Evolutionary conservation across 768 basidiomycete genomes (phyloP).

Genomic region (Panus rudis): DNA sequence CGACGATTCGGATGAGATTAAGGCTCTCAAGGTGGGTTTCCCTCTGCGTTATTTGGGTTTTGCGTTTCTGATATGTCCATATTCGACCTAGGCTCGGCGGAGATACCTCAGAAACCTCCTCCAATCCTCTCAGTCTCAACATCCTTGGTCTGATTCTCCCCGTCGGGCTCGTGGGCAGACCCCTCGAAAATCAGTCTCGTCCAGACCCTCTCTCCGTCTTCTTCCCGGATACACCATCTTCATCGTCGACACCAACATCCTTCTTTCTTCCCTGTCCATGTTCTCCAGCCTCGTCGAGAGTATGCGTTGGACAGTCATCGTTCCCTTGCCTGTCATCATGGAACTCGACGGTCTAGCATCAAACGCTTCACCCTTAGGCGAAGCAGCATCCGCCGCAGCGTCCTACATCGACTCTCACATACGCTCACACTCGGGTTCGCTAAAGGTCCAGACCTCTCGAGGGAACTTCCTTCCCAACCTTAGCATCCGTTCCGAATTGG

Average conservation of each 20-base stretch:
- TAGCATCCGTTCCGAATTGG: constrained; percentile 74
- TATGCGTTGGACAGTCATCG: constrained; percentile 76
- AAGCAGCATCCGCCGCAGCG: constrained; percentile 68
- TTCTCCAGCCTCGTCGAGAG: constrained; percentile 74
- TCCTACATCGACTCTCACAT: constrained; percentile 70
- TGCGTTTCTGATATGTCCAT: constrained; percentile 9
- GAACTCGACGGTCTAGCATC: constrained; percentile 88
- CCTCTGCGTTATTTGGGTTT: constrained; percentile 3
- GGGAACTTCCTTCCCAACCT: constrained; percentile 90
- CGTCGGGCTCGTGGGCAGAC: constrained; percentile 24
- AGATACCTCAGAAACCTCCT: constrained; percentile 69
- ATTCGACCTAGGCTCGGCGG: constrained; percentile 52
- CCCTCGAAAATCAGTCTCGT: constrained; percentile 21
- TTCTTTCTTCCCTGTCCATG: constrained; percentile 74
- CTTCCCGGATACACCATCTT: constrained; percentile 85
- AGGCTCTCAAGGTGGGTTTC: constrained; percentile 64
- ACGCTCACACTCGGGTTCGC: constrained; percentile 62
- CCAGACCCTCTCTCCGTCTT: constrained; percentile 43
- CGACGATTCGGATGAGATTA: constrained; percentile 65
- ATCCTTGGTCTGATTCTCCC: constrained; percentile 18
- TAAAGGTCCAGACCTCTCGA: constrained; percentile 93
- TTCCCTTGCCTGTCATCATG: constrained; percentile 93
- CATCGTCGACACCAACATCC: constrained; percentile 91
- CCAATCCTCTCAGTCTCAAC: constrained; percentile 37
- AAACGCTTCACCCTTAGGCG: constrained; percentile 58